phyloP scores from a whole-genome alignment of 2,329 filamentous ascomycete genomes.

The Fusarium sp. region DNA sequence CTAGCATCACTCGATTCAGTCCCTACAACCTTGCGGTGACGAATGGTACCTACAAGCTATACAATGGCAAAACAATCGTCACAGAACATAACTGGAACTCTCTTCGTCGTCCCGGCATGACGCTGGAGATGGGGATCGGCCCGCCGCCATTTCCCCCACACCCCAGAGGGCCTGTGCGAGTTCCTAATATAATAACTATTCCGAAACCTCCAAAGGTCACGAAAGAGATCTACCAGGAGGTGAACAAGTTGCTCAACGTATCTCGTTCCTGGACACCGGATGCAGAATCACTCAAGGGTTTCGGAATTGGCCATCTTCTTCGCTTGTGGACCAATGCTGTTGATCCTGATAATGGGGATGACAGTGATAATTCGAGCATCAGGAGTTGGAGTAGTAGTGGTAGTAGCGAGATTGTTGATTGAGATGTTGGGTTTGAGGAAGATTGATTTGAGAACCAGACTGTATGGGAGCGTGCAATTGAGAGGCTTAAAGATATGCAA shows the following conservation, averaged over 20 bases:
- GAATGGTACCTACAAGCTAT: too few relatives aligned
- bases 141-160: too few relatives aligned
- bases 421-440: neutral
- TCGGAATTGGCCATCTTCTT: neutral
- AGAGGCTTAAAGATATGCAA: neutral
- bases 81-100: neutral
- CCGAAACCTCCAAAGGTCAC: too few relatives aligned
- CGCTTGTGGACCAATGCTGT: conserved; percentile 9
- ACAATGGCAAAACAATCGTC: too few relatives aligned
- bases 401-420: neutral
- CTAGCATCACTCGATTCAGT: too few relatives aligned
- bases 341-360: neutral
- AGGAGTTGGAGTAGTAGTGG: neutral
- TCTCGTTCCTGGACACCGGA: neutral
- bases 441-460: neutral
- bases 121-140: too few relatives aligned
- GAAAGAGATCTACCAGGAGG: neutral
- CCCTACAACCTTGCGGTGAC: too few relatives aligned
- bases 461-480: neutral
- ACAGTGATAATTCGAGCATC: neutral
- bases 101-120: conserved; percentile 3
- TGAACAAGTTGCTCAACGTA: neutral
- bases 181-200: too few relatives aligned
- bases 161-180: too few relatives aligned
- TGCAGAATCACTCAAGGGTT: neutral